phyloP scores from a whole-genome alignment of 495 filamentous ascomycete genomes.

The Talaromyces borbonicus region DNA sequence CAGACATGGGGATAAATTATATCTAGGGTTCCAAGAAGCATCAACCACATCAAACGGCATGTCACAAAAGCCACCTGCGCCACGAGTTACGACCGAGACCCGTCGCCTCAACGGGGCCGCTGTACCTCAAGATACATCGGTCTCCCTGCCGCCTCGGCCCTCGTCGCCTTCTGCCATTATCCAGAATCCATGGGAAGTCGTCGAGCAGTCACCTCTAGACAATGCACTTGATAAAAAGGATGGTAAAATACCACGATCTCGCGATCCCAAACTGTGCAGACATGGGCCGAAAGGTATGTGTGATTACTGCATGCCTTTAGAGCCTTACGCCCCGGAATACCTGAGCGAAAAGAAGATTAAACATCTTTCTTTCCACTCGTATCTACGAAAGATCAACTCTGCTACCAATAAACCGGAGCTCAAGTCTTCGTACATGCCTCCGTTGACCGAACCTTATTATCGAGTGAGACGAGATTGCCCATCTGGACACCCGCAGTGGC shows the following conservation, averaged over 20 bases:
- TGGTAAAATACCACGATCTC: conserved; percentile 77
- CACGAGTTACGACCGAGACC: conserved; percentile 37
- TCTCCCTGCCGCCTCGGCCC: conserved; percentile 49
- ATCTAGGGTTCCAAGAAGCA: conserved; percentile 61
- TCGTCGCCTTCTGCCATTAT: conserved; percentile 49
- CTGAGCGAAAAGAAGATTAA: conserved; percentile 96
- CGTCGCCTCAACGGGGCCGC: conserved; percentile 66
- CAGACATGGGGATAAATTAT: conserved; percentile 88
- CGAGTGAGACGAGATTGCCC: conserved; percentile 83
- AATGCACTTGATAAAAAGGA: conserved; percentile 77
- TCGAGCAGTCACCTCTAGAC: conserved; percentile 78
- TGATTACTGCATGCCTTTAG: conserved; percentile 97
- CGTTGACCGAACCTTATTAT: conserved; percentile 87
- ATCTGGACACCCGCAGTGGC: conserved; percentile 86
- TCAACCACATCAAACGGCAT: conserved; percentile 40
- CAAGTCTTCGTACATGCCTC: conserved; percentile 88
- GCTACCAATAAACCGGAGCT: conserved; percentile 93
- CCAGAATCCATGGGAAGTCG: conserved; percentile 88
- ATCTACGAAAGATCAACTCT: conserved; percentile 88
- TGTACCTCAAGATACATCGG: conserved; percentile 56
- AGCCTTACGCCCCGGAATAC: conserved; percentile 83
- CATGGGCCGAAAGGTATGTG: conserved; percentile 98
- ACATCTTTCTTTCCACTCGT: conserved; percentile 90
- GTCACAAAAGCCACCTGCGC: conserved; percentile 22
- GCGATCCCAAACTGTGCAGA: conserved; percentile 82